A percentile compares a stretch with the other conserved stretches of the same genome.
These are phyloP conservation scores for Pythium biforme DNA, from an alignment of 352 stramenopile species.

Conservation along the genomic window DNA sequence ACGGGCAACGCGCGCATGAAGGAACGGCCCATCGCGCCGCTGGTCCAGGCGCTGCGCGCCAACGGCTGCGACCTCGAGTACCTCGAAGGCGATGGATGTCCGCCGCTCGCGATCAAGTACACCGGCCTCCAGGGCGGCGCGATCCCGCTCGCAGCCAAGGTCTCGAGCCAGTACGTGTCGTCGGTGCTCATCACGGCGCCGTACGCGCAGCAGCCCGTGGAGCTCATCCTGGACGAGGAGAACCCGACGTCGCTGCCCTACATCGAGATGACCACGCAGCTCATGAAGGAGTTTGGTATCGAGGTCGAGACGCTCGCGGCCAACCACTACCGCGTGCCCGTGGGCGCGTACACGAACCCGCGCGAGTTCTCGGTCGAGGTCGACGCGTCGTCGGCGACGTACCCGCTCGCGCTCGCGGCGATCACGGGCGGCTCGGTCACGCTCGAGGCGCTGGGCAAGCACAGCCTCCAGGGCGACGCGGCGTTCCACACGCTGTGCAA, in stretches of 20 bases:
- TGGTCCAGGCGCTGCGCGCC: slow-evolving; percentile 92
- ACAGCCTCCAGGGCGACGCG: slow-evolving; percentile 95
- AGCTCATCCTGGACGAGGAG: slow-evolving; percentile 93
- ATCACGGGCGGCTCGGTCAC: slow-evolving; percentile 95
- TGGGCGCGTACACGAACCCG: slow-evolving; percentile 72
- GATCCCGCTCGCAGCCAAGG: slow-evolving; percentile 91
- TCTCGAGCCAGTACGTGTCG: slow-evolving; percentile 95
- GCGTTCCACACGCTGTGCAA: slow-evolving; percentile 90
- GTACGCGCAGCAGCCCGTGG: slow-evolving; percentile 71
- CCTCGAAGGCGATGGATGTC: slow-evolving; percentile 56
- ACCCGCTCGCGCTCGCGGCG: slow-evolving; percentile 95
- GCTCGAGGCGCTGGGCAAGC: slow-evolving; percentile 92
- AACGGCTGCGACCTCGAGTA: slow-evolving; percentile 84
- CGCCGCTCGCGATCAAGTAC: slow-evolving; percentile 74
- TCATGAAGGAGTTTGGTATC: slow-evolving; percentile 97
- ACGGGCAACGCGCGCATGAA: slow-evolving; percentile 96
- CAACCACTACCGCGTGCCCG: slow-evolving; percentile 75
- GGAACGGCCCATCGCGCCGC: slow-evolving; percentile 94
- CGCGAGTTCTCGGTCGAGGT: slow-evolving; percentile 88
- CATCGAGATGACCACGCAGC: slow-evolving; percentile 91
- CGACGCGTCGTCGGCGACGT: slow-evolving; percentile 95
- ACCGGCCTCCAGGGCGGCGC: slow-evolving; percentile 72
- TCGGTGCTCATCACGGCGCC: slow-evolving; percentile 95
- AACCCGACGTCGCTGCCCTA: slow-evolving; percentile 97
- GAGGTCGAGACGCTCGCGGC: slow-evolving; percentile 87